Base-by-base conservation (phyloP, 257 asterid species). In the Leonotis leonurus region DNA sequence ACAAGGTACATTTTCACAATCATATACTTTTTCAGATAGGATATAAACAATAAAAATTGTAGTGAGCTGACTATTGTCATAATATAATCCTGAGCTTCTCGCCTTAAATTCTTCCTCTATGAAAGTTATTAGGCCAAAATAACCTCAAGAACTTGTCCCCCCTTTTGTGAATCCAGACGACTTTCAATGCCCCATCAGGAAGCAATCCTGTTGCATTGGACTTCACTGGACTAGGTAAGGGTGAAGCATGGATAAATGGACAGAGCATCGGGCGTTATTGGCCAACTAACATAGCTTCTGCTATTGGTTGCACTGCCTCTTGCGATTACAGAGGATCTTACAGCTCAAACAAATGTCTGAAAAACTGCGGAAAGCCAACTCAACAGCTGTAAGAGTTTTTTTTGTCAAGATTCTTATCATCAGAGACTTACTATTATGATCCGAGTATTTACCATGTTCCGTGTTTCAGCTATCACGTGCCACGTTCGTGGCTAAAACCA, bases 201-300 rank as follows among this genome's bases (percentile, higher is more conserved):
- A 71, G 75, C 71, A 81, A 75, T 60, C 98, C 98, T 0, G 43
- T 85, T 26, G 92, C 94, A 8, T 12, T 90, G 60, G 96, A 90
- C 81, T 76, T 85, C 40, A 85, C 84, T 0, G 88, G 96, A 11
- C 57, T 83, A 82, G 98, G 95, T 14, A 90, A 90, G 72, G 97
- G 98, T 0, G 83, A 82, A 54, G 98, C 98, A 46, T 90, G 98
- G 98, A 84, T 90, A 56, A 90, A 90, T 10, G 96, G 98, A 27
- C 83, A 88, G 67, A 76, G 98, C 87, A 83, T 90, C 4, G 98
- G 98, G 24, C 98, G 96, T 21, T 90, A 83, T 57, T 90, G 98
- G 98, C 96, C 95, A 4, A 50, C 86, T 32, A 56, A 76, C 39
- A 58, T 16, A 4, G 92, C 96, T 13, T 22, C 84, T 9, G 61